Base-by-base conservation (phyloP, 1,139 yeast species). In the Entelexis paramagnoliae region DNA sequence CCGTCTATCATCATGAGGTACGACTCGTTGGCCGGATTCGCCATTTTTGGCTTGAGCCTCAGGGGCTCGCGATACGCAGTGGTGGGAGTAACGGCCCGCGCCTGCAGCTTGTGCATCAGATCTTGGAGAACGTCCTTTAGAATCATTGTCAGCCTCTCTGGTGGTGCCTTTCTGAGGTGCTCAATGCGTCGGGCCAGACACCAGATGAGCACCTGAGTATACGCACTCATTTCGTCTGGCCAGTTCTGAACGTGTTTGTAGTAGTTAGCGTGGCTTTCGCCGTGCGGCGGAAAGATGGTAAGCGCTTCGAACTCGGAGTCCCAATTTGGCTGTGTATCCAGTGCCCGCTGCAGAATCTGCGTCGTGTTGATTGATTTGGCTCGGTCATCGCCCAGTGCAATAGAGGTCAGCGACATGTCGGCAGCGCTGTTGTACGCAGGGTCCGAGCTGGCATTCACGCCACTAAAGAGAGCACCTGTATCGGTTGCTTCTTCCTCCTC, bases 121-220 rank as follows among this genome's bases (percentile, higher is more conserved):
- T 17, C 34, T 29, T 36, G 20, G n/a, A 50, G 45, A 7, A 50
- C 53, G 8, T 29, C 19, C 20, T 20, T 26, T 10, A 51, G 34
- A 13, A 20, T 28, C 24, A 30, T 16, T 2, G 51, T 24, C 36
- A 43, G 49, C n/a, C 33, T 19, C 20, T 33, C 28, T 4, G 51
- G 48, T 20, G 46, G 48, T 9, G 44, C 17, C 24, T 45, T 40
- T 16, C 32, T 34, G 13, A 54, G 29, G 14, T 32, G 39, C 11
- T 42, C 51, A 13, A 52, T 46, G 26, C 57, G 54, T 5, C 50
- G 45, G 6, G 19, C 38, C 13, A 55, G 40, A 28, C 54, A 50
- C 58, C 58, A 55, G 26, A 55, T 51, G n/a, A 55, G 43, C 11
- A 53, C 51, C 43, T 55, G 58, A 4, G 51, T 51, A 40, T 47